These are phyloP conservation scores for Dioscorea zingiberensis DNA, from an alignment of 106 monocot species.

Conservation along the genomic window DNA sequence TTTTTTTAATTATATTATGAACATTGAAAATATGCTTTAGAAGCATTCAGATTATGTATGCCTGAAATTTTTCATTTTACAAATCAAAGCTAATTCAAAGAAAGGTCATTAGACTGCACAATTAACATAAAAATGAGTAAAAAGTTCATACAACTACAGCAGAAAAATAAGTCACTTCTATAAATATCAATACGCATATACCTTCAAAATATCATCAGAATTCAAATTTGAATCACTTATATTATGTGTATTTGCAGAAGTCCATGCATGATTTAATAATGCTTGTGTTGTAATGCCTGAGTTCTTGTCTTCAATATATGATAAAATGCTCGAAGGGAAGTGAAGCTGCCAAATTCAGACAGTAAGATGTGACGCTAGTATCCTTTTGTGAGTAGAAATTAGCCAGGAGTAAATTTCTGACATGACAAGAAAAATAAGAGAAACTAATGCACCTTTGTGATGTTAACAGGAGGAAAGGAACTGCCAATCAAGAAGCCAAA, in stretches of 20 bases:
- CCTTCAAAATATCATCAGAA: constrained; percentile 22
- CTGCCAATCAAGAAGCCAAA: constrained; percentile 48
- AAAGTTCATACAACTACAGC: too few species aligned
- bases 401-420: too few species aligned
- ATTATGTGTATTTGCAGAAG: constrained; percentile 22
- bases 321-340: constrained; percentile 63
- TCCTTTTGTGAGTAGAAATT: background rate
- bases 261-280: constrained; percentile 57
- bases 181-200: background rate
- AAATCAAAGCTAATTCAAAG: too few species aligned
- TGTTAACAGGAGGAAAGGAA: constrained; percentile 30
- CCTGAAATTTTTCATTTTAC: too few species aligned
- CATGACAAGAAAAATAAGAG: background rate
- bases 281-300: constrained; percentile 55
- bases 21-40: too few species aligned
- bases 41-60: too few species aligned
- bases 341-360: constrained; percentile 44
- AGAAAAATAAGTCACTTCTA: too few species aligned
- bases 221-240: constrained; percentile 13
- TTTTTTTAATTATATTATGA: too few species aligned
- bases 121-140: too few species aligned
- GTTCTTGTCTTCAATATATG: constrained; percentile 65
- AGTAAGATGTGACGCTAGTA: background rate
- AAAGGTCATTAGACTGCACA: too few species aligned
- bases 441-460: constrained; percentile 21